Evolutionary conservation across 129 eudicot genomes (phyloP), one percentile per base, ranked within the genome.

Genomic region (Lactuca saligna): DNA sequence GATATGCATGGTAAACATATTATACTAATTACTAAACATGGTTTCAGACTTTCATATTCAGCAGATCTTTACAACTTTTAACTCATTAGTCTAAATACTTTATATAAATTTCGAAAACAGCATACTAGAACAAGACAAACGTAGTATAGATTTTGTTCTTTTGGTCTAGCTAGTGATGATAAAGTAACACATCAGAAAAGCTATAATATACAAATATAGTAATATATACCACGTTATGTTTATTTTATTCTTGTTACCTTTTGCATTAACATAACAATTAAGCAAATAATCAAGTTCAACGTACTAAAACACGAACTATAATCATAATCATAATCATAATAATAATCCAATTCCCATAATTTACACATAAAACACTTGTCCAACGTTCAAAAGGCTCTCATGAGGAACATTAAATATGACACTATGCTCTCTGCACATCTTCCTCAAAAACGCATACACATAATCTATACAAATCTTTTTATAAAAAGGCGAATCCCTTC

Each of bases 351-450:
- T 50, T 29, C 63, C 50, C 48, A 65, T 65, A 78, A 61, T 51
- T 86, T 69, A 88, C 51, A 92, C 98, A 81, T 79, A 92, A 83
- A 92, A 88, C 73, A 92, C 72, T 75, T 92, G 98, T 5, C 98
- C 98, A 55, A 92, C 98, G 50, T 88, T 92, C 71, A 91, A 81
- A 44, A 91, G 91, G 69, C 95, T 88, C 65, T 91, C 98, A 81
- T 91, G 98, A 66, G 98, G 98, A 61, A 91, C 84, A 80, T 91
- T 84, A 57, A 91, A 88, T 35, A 91, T 91, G n/a, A 84, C 98
- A 77, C 98, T 91, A 70, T 91, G 74, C 73, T 91, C 98, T 87
- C 98, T 82, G 82, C 98, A 88, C 12, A 91, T 91, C 86, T 91
- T 91, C 85, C 98, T 80, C 50, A 91, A 75, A 69, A 91, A 91